Base-by-base conservation (phyloP, 2,329 filamentous ascomycete species). In the Ceratocystiopsis sp. region DNA sequence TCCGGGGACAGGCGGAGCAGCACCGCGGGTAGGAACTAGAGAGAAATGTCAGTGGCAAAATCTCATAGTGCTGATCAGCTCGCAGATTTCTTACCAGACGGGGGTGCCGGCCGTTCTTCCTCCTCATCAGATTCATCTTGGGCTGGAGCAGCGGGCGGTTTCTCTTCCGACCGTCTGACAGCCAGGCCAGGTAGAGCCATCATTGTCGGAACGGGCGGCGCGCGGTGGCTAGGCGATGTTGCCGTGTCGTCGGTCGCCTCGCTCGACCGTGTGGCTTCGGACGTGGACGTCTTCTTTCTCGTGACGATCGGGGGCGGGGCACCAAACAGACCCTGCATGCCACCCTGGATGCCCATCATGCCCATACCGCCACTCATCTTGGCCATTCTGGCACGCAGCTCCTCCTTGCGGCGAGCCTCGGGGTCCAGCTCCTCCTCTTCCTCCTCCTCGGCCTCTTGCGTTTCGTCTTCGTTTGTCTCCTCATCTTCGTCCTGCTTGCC, bases 331-430 rank as follows among this genome's bases (percentile, higher is more conserved):
- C 85, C 84, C 57, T 85, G 78, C 80, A 96, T 93, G 35, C 46
- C 47, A 8, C 25, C 19, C 35, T 45, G 47, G 77, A 96, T 93
- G 52, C 85, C 85, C 58, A 85, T 78, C 80, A 96, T 93, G 39
- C 85, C 85, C 84, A 94, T 94, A 18, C 89, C 89, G 44, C 89
- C 89, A 52, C 89, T 93, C 81, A 98, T 91, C 63, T 94, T 95
- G 38, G 91, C 91, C 85, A 98, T 98, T 53, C 91, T 78, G 48
- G 91, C 86, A 47, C 91, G 77, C 32, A 98, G 68, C 57, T 95
- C 89, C 61, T 94, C 78, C 57, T 80, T 83, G 42, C 87, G 80
- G 51, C 75, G 78, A 18, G 84, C 70, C 58, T 98, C 91, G 1
- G 86, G 85, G 54, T 96, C 87, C 42, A 93, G 67, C 15, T 93